Evolutionary conservation across 106 monocot genomes (phyloP).

Genomic region (Acanthochlamys bracteata): DNA sequence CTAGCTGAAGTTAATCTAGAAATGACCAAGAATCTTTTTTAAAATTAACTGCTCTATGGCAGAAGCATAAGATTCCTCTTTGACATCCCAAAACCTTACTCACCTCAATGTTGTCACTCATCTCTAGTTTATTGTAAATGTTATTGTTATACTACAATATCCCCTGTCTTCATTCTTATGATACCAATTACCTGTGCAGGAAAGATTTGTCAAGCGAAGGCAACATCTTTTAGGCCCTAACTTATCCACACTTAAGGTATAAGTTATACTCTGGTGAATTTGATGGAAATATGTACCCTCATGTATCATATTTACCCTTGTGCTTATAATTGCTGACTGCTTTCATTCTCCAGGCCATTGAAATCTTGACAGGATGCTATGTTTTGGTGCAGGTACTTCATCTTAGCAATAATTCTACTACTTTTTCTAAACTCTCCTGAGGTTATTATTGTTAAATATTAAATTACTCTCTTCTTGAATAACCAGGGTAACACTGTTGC

Average conservation of each 20-base stretch:
- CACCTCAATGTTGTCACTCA: too few species aligned
- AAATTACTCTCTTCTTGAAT: not conserved
- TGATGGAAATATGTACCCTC: not conserved
- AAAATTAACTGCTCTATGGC: too few species aligned
- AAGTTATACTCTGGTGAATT: not conserved
- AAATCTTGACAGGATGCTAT: slow-evolving; percentile 98
- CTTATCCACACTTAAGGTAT: slow-evolving; percentile 86
- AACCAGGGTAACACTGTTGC: slow-evolving; percentile 86
- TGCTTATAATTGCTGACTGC: not conserved
- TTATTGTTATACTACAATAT: not conserved
- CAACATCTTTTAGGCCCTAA: slow-evolving; percentile 87
- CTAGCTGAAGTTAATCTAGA: too few species aligned
- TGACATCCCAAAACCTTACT: too few species aligned
- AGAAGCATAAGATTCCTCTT: too few species aligned
- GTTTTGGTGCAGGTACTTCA: slow-evolving; percentile 77
- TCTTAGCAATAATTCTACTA: not conserved
- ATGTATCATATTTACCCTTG: not conserved
- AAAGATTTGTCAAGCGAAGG: slow-evolving; percentile 89
- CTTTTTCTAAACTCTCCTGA: too few species aligned
- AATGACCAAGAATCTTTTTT: too few species aligned
- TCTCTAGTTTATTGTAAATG: too few species aligned
- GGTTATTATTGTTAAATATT: too few species aligned
- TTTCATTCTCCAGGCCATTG: slow-evolving; percentile 58
- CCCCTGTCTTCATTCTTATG: not conserved
- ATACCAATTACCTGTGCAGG: slow-evolving; percentile 30